Conservation (phyloP, 768 basidiomycete genomes). For the Termitomyces bulborhizus region DNA sequence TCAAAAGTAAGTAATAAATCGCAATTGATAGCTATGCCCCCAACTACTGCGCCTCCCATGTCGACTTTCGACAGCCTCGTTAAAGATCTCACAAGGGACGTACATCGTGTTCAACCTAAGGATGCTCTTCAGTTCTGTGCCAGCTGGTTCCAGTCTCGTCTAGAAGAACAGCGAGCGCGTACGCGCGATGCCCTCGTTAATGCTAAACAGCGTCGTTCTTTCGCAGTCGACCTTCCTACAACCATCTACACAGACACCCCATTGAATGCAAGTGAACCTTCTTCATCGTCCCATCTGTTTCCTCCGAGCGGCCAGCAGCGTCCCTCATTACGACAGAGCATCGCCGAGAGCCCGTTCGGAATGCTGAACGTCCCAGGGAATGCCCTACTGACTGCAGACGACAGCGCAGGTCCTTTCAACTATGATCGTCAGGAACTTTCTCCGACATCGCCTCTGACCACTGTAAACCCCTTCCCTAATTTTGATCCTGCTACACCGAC, state of each 20-base stretch:
- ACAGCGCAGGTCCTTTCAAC: slow-evolving; percentile 50
- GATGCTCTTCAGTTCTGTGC: slow-evolving; percentile 92
- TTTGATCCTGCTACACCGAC: slow-evolving; percentile 44
- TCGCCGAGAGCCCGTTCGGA: slow-evolving; percentile 68
- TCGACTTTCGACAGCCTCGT: slow-evolving; percentile 83
- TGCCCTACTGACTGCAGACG: slow-evolving; percentile 55
- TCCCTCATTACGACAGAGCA: slow-evolving; percentile 49
- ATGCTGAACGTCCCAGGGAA: slow-evolving; percentile 79
- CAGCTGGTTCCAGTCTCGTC: slow-evolving; percentile 88
- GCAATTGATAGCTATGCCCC: slow-evolving; percentile 7
- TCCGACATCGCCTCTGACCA: slow-evolving; percentile 55
- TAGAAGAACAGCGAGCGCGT: slow-evolving; percentile 79
- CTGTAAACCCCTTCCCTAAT: slow-evolving; percentile 44
- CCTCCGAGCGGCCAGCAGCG: slow-evolving; percentile 31
- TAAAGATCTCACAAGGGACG: slow-evolving; percentile 81
- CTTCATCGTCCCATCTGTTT: slow-evolving; percentile 51
- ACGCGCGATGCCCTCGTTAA: slow-evolving; percentile 60
- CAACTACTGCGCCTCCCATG: slow-evolving; percentile 22
- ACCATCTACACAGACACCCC: slow-evolving; percentile 57
- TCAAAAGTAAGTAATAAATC: slow-evolving; percentile 3
- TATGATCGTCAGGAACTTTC: slow-evolving; percentile 54
- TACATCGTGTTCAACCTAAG: slow-evolving; percentile 77
- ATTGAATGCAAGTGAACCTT: slow-evolving; percentile 22
- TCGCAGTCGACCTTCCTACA: slow-evolving; percentile 44
- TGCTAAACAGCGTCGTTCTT: slow-evolving; percentile 43